Base-by-base conservation (phyloP, 306 rosid species). In the Hippophae rhamnoides region DNA sequence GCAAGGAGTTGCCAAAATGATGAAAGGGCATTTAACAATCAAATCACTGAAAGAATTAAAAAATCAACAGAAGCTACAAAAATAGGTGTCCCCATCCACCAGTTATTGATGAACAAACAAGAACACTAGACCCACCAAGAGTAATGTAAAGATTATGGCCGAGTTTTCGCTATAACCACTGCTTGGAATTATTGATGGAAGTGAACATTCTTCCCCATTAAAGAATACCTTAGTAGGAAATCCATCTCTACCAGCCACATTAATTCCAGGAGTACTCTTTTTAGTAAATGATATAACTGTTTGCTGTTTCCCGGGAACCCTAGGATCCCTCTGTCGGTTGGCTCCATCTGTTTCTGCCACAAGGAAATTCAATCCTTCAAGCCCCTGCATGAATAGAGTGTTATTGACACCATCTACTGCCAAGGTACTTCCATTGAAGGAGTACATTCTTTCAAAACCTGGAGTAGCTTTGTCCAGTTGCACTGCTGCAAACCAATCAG, bases 261-360 rank as follows among this genome's bases (percentile, higher is more conserved):
- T 79, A 53, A 93, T 83, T 43, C 69, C 89, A 5, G 95, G 84
- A 31, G 85, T 82, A 47, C 31, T 52, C 78, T 93, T 89, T 87
- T 89, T 93, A 11, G 84, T 86, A 76, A 93, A 93, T 44, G 97
- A 89, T 56, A 93, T 76, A 54, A 93, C 99, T 7, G 99, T 78
- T 57, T 93, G 99, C 67, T 86, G 97, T 72, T 93, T 93, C 13
- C 99, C 99, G 13, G 99, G 99, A 50, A 93, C 84, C 69, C 94
- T 77, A 8, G 94, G 97, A 78, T 89, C 97, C 71, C n/a, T 82
- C 38, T 27, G 26, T 10, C 89, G 95, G 72, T 85, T 56, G n/a
- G 73, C 48, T 13, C 80, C 99, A 23, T 84, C 85, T n/a, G 76
- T 43, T 82, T 93, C 97, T n/a, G 74, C 95, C 8, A 93, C 90